These are phyloP conservation scores for Xylaria acuta DNA, from an alignment of 495 filamentous ascomycete species.

Conservation along the genomic window DNA sequence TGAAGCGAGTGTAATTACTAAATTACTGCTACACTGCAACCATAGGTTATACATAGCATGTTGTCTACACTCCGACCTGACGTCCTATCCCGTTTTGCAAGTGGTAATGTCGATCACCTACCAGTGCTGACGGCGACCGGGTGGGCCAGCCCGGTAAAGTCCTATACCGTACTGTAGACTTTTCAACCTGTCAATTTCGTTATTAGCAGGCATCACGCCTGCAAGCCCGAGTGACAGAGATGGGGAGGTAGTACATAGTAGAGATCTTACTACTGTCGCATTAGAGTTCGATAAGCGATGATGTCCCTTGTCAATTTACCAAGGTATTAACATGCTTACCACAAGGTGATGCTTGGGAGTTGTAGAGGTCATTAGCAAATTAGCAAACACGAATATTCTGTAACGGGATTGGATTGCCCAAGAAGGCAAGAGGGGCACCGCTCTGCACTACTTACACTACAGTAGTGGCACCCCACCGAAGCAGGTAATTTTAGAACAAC, in stretches of 20 bases:
- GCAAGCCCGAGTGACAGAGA: neutral
- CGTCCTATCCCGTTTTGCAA: neutral
- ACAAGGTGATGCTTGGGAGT: neutral
- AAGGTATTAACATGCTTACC: neutral
- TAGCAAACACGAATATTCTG: neutral
- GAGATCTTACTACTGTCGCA: neutral
- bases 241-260: neutral
- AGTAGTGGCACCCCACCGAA: neutral
- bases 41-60: neutral
- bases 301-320: neutral
- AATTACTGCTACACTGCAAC: constrained; percentile 5
- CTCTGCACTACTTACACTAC: neutral
- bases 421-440: neutral
- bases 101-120: constrained; percentile 7
- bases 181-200: neutral
- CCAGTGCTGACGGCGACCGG: neutral
- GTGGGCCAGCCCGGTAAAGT: neutral
- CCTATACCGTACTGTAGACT: neutral
- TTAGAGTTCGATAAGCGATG: neutral
- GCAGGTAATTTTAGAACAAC: constrained; percentile 22
- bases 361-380: neutral
- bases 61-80: neutral
- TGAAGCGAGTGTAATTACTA: constrained; percentile 11
- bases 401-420: neutral
- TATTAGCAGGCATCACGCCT: neutral